A percentile compares a stretch with the other conserved stretches of the same genome.
These are phyloP conservation scores for Penicillium concentricum DNA, from an alignment of 2,329 filamentous ascomycete genomes.

Conservation along the genomic window DNA sequence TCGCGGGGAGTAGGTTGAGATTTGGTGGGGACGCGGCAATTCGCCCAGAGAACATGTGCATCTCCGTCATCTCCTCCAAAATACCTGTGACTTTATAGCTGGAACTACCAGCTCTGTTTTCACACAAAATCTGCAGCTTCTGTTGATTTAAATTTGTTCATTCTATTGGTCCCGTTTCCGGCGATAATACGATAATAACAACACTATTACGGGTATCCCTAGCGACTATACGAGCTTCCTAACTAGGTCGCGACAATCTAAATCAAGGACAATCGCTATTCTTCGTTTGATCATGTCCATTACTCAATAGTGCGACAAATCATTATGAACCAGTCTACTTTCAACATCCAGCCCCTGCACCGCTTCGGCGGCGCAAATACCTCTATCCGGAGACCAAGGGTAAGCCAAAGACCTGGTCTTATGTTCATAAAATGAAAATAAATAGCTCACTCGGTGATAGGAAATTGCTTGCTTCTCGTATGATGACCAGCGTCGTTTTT, in stretches of 20 bases:
- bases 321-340: conserved; percentile 44
- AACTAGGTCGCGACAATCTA: neutral
- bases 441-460: conserved; percentile 44
- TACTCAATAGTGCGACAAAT: neutral
- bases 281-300: neutral
- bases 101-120: neutral
- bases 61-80: conserved; percentile 1
- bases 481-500: conserved; percentile 76
- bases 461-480: conserved; percentile 95
- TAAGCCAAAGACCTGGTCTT: conserved; percentile 36
- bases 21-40: conserved; percentile 20
- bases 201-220: neutral
- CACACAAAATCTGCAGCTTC: neutral
- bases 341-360: conserved; percentile 67
- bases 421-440: neutral
- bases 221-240: neutral
- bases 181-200: neutral
- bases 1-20: conserved; percentile 17
- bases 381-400: conserved; percentile 72
- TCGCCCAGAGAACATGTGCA: conserved; percentile 2
- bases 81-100: neutral
- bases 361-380: conserved; percentile 68
- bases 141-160: neutral
- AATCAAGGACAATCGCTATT: neutral
- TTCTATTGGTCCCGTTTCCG: neutral